These are phyloP conservation scores for Pseudocercospora ulei DNA, from an alignment of 2,329 filamentous ascomycete species.

Conservation along the genomic window DNA sequence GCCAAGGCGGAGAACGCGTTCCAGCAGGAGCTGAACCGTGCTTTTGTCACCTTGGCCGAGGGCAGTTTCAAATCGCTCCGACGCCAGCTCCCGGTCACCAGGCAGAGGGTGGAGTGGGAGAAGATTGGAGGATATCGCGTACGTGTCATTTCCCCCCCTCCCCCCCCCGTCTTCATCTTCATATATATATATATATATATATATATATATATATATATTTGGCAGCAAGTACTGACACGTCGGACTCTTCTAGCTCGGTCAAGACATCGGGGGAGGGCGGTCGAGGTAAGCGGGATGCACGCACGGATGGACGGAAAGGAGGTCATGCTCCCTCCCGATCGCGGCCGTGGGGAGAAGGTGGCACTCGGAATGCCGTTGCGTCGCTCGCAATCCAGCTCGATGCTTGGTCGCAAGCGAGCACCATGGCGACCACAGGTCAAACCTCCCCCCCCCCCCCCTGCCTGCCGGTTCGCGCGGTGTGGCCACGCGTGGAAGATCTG, in stretches of 20 bases:
- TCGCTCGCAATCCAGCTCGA: too few relatives aligned
- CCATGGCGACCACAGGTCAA: too few relatives aligned
- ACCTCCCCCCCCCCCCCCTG: too few relatives aligned
- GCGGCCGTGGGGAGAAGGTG: too few relatives aligned
- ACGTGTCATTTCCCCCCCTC: conserved; percentile 34
- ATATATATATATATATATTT: conserved; percentile 13
- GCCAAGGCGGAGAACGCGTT: conserved; percentile 77
- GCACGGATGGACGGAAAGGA: too few relatives aligned
- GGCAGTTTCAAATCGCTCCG: conserved; percentile 89
- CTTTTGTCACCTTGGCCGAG: conserved; percentile 80
- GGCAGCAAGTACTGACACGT: conserved; percentile 12
- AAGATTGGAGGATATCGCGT: conserved; percentile 89
- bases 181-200: conserved; percentile 10
- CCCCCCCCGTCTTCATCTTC: not conserved
- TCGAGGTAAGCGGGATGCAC: too few relatives aligned
- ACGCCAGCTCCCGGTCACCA: conserved; percentile 86
- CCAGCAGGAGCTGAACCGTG: conserved; percentile 88
- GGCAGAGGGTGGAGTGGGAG: conserved; percentile 99
- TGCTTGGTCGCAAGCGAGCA: too few relatives aligned
- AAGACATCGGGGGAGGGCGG: conserved; percentile 45
- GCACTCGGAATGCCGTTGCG: too few relatives aligned
- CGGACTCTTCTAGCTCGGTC: conserved; percentile 36
- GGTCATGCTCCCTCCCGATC: too few relatives aligned
- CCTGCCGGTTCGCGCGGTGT: too few relatives aligned
- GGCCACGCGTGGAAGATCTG: too few relatives aligned